Conservation (phyloP, 1,284 basidiomycete species). For the Fomes fomentarius region DNA sequence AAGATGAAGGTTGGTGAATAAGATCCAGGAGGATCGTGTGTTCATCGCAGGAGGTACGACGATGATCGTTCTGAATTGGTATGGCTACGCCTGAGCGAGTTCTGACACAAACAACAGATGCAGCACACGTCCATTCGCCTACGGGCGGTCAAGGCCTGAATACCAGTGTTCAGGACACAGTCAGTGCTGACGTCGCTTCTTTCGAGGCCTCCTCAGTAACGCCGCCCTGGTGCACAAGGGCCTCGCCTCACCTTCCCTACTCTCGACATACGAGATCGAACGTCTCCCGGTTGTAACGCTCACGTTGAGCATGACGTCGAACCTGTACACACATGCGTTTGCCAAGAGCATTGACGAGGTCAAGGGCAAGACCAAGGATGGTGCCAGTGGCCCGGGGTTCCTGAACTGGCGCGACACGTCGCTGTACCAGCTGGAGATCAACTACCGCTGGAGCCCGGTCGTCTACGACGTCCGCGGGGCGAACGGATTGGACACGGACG, state of each 20-base stretch:
- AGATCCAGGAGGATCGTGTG: slow-evolving; percentile 36
- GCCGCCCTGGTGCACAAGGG: slow-evolving; percentile 33
- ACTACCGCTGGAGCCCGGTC: slow-evolving; percentile 50
- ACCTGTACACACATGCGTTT: slow-evolving; percentile 5
- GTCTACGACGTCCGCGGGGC: slow-evolving; percentile 40
- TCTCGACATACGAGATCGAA: slow-evolving; percentile 30
- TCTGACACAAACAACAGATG: slow-evolving; percentile 15
- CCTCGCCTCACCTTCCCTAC: slow-evolving; percentile 24
- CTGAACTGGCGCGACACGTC: slow-evolving; percentile 6
- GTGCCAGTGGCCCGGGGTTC: background rate
- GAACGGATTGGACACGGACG: slow-evolving; percentile 3
- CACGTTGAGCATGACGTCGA: slow-evolving; percentile 27
- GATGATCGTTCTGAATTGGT: background rate
- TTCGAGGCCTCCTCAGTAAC: too few relatives aligned
- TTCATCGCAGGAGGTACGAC: slow-evolving; percentile 41
- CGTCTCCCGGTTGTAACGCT: slow-evolving; percentile 32
- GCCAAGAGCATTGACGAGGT: background rate
- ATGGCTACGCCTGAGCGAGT: too few relatives aligned
- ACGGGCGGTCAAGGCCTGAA: slow-evolving; percentile 27
- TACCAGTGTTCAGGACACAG: slow-evolving; percentile 6
- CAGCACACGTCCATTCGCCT: slow-evolving; percentile 34
- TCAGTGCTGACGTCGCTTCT: too few relatives aligned
- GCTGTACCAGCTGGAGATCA: slow-evolving; percentile 46
- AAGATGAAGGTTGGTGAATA: slow-evolving; percentile 42
- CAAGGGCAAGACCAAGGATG: background rate